These are phyloP conservation scores for Fraxinus angustifolia DNA, from an alignment of 305 asterid species.

Conservation along the genomic window DNA sequence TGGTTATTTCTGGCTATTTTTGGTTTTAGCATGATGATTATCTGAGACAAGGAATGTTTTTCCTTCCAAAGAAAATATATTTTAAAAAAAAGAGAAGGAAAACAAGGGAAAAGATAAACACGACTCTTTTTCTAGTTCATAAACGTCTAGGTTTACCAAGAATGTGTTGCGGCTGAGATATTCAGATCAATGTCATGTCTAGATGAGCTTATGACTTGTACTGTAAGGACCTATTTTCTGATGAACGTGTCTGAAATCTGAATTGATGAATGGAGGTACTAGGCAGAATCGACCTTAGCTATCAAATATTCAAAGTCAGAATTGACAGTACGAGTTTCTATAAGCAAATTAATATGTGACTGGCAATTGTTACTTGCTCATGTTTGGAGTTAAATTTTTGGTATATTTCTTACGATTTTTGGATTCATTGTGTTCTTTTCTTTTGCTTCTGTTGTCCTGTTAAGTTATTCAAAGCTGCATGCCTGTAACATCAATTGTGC, in stretches of 20 bases:
- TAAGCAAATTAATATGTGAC: background rate
- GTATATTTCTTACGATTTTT: background rate
- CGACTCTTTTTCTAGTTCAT: background rate
- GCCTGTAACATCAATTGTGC: background rate
- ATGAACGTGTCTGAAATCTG: background rate
- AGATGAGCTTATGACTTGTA: background rate
- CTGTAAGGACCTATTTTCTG: background rate
- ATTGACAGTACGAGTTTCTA: background rate
- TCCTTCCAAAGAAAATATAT: background rate
- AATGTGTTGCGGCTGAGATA: background rate
- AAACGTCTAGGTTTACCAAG: background rate
- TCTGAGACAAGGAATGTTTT: background rate
- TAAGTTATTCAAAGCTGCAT: background rate
- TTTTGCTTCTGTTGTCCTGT: slow-evolving; percentile 10
- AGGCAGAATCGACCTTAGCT: background rate
- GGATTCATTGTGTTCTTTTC: background rate
- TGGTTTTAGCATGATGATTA: background rate
- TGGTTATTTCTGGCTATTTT: background rate
- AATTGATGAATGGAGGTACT: background rate
- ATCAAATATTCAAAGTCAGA: background rate
- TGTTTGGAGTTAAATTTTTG: background rate
- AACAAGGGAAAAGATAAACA: background rate
- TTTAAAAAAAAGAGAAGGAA: background rate
- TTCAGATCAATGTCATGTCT: background rate
- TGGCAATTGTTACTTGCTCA: background rate